Conservation (phyloP, 768 basidiomycete genomes). For the Sporobolomyces roseus region DNA sequence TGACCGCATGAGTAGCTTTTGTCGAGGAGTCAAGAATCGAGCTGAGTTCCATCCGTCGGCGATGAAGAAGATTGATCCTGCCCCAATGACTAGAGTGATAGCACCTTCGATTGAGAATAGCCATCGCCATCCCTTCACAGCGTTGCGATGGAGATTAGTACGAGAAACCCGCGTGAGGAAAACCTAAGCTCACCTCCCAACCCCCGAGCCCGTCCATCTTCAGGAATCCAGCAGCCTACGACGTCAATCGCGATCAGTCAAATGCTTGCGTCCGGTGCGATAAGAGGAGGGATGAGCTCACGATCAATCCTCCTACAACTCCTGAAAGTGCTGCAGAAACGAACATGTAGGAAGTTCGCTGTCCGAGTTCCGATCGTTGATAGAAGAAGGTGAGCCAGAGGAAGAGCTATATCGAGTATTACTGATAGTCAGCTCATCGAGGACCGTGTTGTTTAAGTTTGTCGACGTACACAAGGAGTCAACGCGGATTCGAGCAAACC, state of each 20-base stretch:
- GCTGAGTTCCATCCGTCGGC: slow-evolving; percentile 18
- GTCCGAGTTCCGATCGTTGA: slow-evolving; percentile 21
- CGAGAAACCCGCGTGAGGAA: too few species aligned
- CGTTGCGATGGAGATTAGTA: too few species aligned
- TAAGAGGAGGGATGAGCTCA: too few species aligned
- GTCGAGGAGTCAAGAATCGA: slow-evolving; percentile 26
- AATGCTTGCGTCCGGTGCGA: too few species aligned
- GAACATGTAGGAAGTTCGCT: slow-evolving; percentile 36
- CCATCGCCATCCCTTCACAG: slow-evolving; percentile 2
- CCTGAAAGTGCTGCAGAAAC: slow-evolving; percentile 33
- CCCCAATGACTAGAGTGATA: slow-evolving; percentile 28
- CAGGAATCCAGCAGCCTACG: slow-evolving; percentile 19
- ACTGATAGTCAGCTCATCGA: too few species aligned
- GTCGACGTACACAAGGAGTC: too few species aligned
- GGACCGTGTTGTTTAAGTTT: too few species aligned
- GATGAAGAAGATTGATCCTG: slow-evolving; percentile 16
- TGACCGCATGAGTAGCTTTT: slow-evolving; percentile 27
- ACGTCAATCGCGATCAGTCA: too few species aligned
- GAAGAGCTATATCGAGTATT: slow-evolving; percentile 27
- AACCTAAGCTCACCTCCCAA: slow-evolving; percentile 16
- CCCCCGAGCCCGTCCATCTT: slow-evolving; percentile 25
- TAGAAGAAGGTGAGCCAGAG: slow-evolving; percentile 33
- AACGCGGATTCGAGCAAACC: slow-evolving; percentile 29
- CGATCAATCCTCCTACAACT: slow-evolving; percentile 10
- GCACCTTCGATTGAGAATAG: slow-evolving; percentile 13